A percentile compares a stretch with the other conserved stretches of the same genome.
Evolutionary conservation across 2,329 filamentous ascomycete genomes (phyloP).

Genomic region (Trichoderma lentiforme): DNA sequence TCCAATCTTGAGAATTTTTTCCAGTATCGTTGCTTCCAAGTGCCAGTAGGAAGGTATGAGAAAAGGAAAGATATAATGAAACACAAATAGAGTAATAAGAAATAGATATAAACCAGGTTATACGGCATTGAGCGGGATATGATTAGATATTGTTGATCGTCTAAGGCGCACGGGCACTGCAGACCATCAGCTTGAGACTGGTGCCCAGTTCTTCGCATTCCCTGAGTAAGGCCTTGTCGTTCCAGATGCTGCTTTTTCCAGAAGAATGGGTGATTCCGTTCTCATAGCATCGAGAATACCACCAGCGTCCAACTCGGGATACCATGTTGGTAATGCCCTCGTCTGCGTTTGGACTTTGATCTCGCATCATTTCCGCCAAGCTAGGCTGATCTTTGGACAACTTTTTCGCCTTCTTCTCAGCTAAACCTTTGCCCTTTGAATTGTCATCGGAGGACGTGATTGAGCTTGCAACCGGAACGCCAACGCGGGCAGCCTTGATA

Average conservation of each 20-base stretch:
- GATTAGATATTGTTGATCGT: conserved; percentile 47
- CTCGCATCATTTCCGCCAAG: conserved; percentile 69
- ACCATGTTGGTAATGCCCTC: conserved; percentile 91
- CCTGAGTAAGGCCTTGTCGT: conserved; percentile 66
- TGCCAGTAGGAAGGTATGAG: not conserved
- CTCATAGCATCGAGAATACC: conserved; percentile 94
- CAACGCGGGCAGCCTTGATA: conserved; percentile 73
- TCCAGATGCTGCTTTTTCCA: conserved; percentile 71
- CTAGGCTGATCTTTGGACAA: conserved; percentile 49
- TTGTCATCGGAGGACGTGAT: conserved; percentile 33
- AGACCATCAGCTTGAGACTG: conserved; percentile 86
- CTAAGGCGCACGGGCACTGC: conserved; percentile 79
- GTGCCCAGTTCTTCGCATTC: conserved; percentile 87
- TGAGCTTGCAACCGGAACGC: conserved; percentile 65
- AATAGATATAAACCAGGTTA: not conserved
- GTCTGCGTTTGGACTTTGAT: conserved; percentile 67
- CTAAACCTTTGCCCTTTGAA: conserved; percentile 19
- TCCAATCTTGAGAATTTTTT: conserved; percentile 12
- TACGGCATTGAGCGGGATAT: not conserved
- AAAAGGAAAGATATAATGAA: not conserved
- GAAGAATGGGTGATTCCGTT: conserved; percentile 49
- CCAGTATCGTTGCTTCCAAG: not conserved
- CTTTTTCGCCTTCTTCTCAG: conserved; percentile 32
- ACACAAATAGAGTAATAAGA: not conserved
- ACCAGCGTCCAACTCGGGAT: conserved; percentile 88